These are phyloP conservation scores for Chaetomiaceae sp. DNA, from an alignment of 2,329 filamentous ascomycete genomes.

Conservation along the genomic window DNA sequence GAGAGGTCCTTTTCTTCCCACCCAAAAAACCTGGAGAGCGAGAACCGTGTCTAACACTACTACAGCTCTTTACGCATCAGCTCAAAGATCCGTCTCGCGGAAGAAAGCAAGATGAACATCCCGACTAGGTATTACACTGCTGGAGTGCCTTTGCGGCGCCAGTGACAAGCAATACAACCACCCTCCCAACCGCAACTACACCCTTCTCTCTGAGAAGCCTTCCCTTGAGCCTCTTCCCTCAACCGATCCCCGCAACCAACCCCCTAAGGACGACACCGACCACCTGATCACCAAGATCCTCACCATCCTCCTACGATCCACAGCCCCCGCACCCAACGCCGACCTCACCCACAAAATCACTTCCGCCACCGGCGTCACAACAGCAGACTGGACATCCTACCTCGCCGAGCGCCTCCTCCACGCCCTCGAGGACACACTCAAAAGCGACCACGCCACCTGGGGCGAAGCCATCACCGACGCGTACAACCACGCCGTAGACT, in stretches of 20 bases:
- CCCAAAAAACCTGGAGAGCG: too few species aligned
- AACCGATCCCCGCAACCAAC: neutral
- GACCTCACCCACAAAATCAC: constrained; percentile 10
- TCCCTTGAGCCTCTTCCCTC: neutral
- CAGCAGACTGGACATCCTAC: constrained; percentile 30
- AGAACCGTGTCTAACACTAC: too few species aligned
- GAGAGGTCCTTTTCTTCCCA: too few species aligned
- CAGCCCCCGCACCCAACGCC: neutral
- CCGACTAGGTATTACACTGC: neutral
- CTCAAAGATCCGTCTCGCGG: too few species aligned
- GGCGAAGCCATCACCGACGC: constrained; percentile 17
- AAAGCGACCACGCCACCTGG: constrained; percentile 21
- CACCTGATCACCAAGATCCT: constrained; percentile 3
- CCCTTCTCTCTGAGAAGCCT: constrained; percentile 12
- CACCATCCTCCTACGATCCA: constrained; percentile 2
- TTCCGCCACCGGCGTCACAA: constrained; percentile 24
- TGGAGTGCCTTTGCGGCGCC: constrained; percentile 16
- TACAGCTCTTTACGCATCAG: too few species aligned
- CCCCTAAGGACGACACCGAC: neutral
- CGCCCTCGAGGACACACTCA: constrained; percentile 27
- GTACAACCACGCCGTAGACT: neutral
- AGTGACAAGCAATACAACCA: neutral
- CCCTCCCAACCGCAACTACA: neutral
- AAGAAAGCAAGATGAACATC: constrained; percentile 7
- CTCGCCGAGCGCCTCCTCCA: constrained; percentile 30